These are phyloP conservation scores for Hypomontagnella monticulosa DNA, from an alignment of 495 filamentous ascomycete species.

Conservation along the genomic window DNA sequence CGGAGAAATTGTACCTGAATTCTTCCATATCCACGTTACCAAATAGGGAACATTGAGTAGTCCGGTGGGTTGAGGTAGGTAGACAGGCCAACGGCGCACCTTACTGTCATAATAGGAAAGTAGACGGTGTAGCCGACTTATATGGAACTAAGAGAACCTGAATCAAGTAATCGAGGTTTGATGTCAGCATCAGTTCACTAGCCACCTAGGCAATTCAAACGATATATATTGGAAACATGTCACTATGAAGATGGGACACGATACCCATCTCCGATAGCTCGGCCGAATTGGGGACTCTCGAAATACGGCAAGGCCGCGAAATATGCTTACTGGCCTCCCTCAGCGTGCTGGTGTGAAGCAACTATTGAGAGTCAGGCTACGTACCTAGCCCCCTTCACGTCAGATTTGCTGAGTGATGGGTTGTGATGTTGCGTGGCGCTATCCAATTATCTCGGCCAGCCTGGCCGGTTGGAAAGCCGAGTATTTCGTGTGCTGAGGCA, in stretches of 20 bases:
- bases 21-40: conserved; percentile 33
- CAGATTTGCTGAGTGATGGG: conserved; percentile 29
- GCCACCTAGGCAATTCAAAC: conserved; percentile 16
- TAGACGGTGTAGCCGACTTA: conserved; percentile 24
- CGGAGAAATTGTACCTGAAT: conserved; percentile 34
- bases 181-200: conserved; percentile 13
- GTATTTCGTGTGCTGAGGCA: background rate
- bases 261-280: background rate
- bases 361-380: conserved; percentile 1
- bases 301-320: background rate
- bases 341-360: background rate
- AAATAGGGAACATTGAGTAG: conserved; percentile 10
- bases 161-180: background rate
- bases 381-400: conserved; percentile 18
- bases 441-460: conserved; percentile 2
- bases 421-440: background rate
- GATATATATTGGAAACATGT: background rate
- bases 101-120: conserved; percentile 28
- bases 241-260: background rate
- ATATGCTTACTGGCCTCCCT: background rate
- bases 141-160: conserved; percentile 7
- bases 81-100: conserved; percentile 15
- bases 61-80: conserved; percentile 26
- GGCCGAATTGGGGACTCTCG: background rate
- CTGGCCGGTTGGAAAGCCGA: conserved; percentile 4